Conservation (phyloP, 129 eudicot species). For the Tagetes erecta region DNA sequence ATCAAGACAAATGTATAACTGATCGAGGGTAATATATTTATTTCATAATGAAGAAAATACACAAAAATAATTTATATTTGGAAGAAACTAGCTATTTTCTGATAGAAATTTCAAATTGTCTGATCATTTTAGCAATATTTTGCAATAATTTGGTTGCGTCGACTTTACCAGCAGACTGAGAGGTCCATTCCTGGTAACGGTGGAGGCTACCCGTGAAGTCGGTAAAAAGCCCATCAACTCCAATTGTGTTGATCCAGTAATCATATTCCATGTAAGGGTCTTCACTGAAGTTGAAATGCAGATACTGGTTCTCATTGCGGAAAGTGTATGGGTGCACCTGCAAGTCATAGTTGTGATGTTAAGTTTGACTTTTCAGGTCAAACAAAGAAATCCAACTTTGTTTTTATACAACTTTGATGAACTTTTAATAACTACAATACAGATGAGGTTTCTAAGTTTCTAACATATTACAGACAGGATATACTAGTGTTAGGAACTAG, state of each 20-base stretch:
- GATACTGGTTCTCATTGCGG: conserved; percentile 67
- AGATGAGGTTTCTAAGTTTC: background rate
- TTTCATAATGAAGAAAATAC: conserved; percentile 13
- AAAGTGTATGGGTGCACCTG: conserved; percentile 97
- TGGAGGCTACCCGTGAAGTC: conserved; percentile 89
- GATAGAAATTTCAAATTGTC: conserved; percentile 29
- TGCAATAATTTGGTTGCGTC: conserved; percentile 44
- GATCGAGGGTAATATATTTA: conserved; percentile 11
- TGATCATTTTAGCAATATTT: conserved; percentile 55
- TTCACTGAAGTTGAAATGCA: conserved; percentile 78
- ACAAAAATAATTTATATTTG: conserved; percentile 8
- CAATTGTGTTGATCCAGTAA: conserved; percentile 78
- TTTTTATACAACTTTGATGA: background rate
- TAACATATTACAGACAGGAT: background rate
- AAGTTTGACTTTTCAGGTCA: conserved; percentile 18
- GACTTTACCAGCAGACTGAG: conserved; percentile 38
- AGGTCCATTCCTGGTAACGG: conserved; percentile 74
- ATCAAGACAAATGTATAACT: background rate
- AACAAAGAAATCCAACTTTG: background rate
- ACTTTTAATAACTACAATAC: background rate
- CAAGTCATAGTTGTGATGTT: conserved; percentile 12
- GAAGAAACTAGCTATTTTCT: conserved; percentile 30
- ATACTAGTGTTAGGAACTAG: background rate
- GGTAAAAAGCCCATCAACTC: conserved; percentile 87
- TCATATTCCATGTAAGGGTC: conserved; percentile 83